Conservation (phyloP, 129 eudicot genomes). For the Chrysanthemum lavandulifolium region DNA sequence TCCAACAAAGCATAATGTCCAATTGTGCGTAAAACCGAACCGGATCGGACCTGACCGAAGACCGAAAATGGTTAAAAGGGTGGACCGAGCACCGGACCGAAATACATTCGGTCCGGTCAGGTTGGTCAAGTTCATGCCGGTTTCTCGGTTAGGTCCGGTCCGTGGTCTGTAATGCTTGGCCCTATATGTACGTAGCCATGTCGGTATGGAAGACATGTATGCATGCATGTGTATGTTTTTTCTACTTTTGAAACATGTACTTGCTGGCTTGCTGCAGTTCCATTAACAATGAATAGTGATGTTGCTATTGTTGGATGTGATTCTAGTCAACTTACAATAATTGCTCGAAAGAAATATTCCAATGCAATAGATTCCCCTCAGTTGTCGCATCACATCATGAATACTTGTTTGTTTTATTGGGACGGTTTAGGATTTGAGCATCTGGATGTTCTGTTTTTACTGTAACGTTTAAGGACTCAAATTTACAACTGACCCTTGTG, state of each 20-base stretch:
- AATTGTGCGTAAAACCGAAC: too few relatives aligned
- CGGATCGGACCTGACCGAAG: too few relatives aligned
- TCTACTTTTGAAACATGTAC: not conserved
- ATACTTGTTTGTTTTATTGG: not conserved
- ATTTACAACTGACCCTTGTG: not conserved
- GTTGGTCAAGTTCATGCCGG: too few relatives aligned
- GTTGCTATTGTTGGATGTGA: not conserved
- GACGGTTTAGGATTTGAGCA: not conserved
- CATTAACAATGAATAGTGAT: not conserved
- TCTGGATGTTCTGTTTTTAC: not conserved
- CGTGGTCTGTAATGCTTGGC: too few relatives aligned
- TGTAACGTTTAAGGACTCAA: not conserved
- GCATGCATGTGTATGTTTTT: not conserved
- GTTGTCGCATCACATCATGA: not conserved
- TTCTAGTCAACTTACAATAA: not conserved
- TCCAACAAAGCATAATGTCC: too few relatives aligned
- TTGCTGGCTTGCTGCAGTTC: not conserved
- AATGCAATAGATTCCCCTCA: not conserved
- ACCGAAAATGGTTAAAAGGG: too few relatives aligned
- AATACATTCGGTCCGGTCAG: too few relatives aligned
- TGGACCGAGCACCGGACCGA: too few relatives aligned
- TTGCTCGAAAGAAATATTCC: not conserved
- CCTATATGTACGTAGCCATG: not conserved
- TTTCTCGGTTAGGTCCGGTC: too few relatives aligned
- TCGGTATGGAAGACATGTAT: not conserved